These are phyloP conservation scores for Pulveroboletus sp. DNA, from an alignment of 768 basidiomycete genomes.

Conservation along the genomic window DNA sequence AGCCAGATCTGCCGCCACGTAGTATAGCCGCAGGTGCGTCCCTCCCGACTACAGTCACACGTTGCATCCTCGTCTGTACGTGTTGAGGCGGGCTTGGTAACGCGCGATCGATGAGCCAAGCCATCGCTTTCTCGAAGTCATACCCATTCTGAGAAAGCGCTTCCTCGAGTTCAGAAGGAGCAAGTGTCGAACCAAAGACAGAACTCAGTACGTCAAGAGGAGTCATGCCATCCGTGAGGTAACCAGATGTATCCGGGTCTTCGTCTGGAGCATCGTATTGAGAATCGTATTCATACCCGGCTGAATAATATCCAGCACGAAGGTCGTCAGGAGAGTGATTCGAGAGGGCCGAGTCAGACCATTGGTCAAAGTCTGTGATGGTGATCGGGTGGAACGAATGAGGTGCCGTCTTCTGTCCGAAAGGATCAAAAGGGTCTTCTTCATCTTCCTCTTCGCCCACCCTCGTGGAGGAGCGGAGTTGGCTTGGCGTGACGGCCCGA, in stretches of 20 bases:
- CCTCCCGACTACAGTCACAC: conserved; percentile 62
- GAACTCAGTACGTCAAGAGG: conserved; percentile 94
- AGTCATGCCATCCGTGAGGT: conserved; percentile 90
- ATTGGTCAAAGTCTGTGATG: conserved; percentile 60
- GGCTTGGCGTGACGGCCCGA: conserved; percentile 65
- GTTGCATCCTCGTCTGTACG: conserved; percentile 46
- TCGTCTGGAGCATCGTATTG: conserved; percentile 32
- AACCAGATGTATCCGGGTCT: conserved; percentile 51
- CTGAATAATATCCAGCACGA: conserved; percentile 30
- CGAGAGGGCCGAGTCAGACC: conserved; percentile 52
- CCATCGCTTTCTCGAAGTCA: conserved; percentile 96
- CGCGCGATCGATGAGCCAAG: conserved; percentile 81
- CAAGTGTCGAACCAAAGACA: conserved; percentile 87
- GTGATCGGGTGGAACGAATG: conserved; percentile 61
- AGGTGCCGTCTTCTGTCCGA: conserved; percentile 43
- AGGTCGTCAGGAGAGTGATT: conserved; percentile 52
- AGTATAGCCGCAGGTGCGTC: conserved; percentile 39
- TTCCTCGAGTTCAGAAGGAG: conserved; percentile 90
- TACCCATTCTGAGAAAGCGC: conserved; percentile 84
- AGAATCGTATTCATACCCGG: conserved; percentile 30
- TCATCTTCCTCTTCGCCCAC: conserved; percentile 63
- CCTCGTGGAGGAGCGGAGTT: conserved; percentile 61
- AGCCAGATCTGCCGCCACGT: conserved; percentile 44
- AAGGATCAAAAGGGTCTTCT: conserved; percentile 85
- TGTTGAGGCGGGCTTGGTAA: conserved; percentile 43